These are phyloP conservation scores for Tillandsia leiboldiana DNA, from an alignment of 176 grass and related monocot species.

Conservation along the genomic window DNA sequence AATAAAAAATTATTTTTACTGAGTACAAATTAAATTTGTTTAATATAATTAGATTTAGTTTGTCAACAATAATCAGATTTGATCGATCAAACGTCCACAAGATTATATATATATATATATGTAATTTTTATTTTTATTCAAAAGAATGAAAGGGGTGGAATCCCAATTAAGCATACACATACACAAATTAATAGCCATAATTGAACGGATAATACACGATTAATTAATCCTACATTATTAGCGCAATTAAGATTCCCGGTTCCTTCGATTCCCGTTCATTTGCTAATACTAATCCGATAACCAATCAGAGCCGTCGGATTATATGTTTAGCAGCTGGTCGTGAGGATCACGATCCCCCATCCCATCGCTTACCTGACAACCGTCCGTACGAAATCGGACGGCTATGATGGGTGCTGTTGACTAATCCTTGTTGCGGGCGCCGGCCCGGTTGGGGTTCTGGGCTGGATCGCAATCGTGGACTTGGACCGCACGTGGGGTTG, in stretches of 20 bases:
- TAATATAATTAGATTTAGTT: no score
- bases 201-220: background rate
- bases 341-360: background rate
- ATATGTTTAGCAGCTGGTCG: background rate
- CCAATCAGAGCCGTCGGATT: background rate
- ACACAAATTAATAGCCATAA: background rate
- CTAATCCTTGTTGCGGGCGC: background rate
- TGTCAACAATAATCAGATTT: no score
- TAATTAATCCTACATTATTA: background rate
- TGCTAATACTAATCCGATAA: background rate
- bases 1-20: no score
- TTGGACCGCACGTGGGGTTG: conserved; percentile 3
- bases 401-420: background rate
- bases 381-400: background rate
- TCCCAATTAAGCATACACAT: background rate
- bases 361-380: background rate
- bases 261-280: background rate
- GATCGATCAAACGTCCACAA: no score
- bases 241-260: background rate
- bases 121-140: no score
- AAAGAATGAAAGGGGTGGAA: background rate
- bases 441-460: background rate
- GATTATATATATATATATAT: no score
- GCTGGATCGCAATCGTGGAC: background rate
- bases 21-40: no score